A percentile compares a stretch with the other conserved stretches of the same genome.
Evolutionary conservation across 805 yeast genomes (phyloP).

Genomic region (Kodamaea lidongshanica): DNA sequence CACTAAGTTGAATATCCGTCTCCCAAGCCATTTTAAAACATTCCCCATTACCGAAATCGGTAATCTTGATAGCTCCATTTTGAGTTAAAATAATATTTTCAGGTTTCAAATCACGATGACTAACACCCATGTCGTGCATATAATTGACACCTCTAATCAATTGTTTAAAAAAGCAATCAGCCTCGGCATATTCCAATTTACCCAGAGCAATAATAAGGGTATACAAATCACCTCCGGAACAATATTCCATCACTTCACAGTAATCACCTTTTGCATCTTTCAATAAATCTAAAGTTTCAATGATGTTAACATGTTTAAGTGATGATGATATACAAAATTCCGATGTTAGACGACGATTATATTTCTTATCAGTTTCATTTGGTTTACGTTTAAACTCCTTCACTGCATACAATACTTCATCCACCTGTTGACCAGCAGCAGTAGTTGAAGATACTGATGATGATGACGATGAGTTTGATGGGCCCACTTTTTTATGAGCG

Average conservation of each 20-base stretch:
- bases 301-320: conserved; percentile 70
- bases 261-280: conserved; percentile 79
- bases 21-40: conserved; percentile 87
- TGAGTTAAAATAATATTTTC: conserved; percentile 74
- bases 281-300: conserved; percentile 67
- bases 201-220: conserved; percentile 69
- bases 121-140: conserved; percentile 87
- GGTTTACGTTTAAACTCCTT: conserved; percentile 69
- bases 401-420: conserved; percentile 66
- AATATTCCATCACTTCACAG: conserved; percentile 81
- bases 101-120: conserved; percentile 85
- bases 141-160: conserved; percentile 75
- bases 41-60: conserved; percentile 85
- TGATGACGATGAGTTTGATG: conserved; percentile 6
- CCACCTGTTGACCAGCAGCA: conserved; percentile 12
- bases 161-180: conserved; percentile 88
- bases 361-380: conserved; percentile 58
- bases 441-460: background rate
- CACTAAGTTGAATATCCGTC: conserved; percentile 57
- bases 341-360: conserved; percentile 65
- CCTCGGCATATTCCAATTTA: conserved; percentile 74
- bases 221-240: conserved; percentile 77
- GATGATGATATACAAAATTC: conserved; percentile 82
- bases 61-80: conserved; percentile 68
- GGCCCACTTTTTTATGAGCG: conserved; percentile 57